Evolutionary conservation across 768 basidiomycete species (phyloP).

Genomic region (Mrakia gelida): DNA sequence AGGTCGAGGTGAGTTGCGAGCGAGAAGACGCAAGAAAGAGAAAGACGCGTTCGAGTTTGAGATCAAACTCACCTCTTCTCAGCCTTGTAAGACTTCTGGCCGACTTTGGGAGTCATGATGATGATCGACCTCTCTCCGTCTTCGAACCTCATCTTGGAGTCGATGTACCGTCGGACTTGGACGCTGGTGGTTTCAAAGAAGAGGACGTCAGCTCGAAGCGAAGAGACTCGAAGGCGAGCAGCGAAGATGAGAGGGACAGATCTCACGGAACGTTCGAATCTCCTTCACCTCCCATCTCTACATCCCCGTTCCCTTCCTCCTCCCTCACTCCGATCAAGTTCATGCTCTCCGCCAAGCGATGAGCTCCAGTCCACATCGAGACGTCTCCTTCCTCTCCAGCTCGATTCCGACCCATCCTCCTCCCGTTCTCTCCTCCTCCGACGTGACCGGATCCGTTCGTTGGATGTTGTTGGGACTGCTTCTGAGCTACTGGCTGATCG

Average conservation of each 20-base stretch:
- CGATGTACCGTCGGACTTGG: conserved; percentile 62
- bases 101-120: conserved; percentile 96
- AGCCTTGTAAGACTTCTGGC: conserved; percentile 94
- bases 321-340: conserved; percentile 18
- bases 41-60: neutral
- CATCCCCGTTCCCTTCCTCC: conserved; percentile 9
- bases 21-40: neutral
- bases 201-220: neutral
- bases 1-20: too few relatives aligned
- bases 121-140: conserved; percentile 91
- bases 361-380: neutral
- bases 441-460: too few relatives aligned
- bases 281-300: neutral
- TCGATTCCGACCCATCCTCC: neutral
- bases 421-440: neutral
- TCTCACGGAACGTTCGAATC: neutral
- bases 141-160: conserved; percentile 75
- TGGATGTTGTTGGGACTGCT: too few relatives aligned
- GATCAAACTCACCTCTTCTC: conserved; percentile 79
- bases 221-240: too few relatives aligned
- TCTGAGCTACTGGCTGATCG: neutral
- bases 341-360: conserved; percentile 1
- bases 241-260: neutral
- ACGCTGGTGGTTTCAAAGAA: neutral
- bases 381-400: neutral